Percentiles rank a stretch among this genome's conserved stretches.
Evolutionary conservation across 768 basidiomycete species (phyloP).

Genomic region (Hygrocybe punicea): DNA sequence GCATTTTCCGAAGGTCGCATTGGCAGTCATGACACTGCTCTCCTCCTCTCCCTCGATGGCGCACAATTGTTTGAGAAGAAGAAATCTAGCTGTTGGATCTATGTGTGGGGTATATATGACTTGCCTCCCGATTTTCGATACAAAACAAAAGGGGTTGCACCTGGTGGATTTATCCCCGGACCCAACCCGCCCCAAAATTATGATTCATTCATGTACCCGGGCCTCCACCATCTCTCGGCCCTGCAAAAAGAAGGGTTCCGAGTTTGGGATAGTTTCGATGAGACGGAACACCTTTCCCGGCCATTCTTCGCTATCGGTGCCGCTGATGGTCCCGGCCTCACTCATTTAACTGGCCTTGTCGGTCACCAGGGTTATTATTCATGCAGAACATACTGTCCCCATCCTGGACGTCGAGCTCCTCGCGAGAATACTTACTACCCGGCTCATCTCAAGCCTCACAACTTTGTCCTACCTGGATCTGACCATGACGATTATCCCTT

Average conservation of each 20-base stretch:
- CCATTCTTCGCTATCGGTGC: too few species aligned
- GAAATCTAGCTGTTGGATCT: conserved; percentile 41
- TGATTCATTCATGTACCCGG: conserved; percentile 34
- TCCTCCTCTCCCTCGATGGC: too few species aligned
- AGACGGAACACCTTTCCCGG: too few species aligned
- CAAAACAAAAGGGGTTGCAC: conserved; percentile 29
- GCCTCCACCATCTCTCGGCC: conserved; percentile 35
- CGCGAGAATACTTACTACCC: conserved; percentile 32
- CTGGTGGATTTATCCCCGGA: conserved; percentile 34
- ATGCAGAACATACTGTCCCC: conserved; percentile 24
- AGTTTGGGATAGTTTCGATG: too few species aligned
- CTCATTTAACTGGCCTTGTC: conserved; percentile 24
- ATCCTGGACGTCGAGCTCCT: conserved; percentile 31
- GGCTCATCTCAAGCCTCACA: conserved; percentile 24
- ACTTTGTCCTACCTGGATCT: conserved; percentile 22
- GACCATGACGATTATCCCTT: conserved; percentile 16
- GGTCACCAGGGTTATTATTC: conserved; percentile 15
- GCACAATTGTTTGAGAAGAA: conserved; percentile 34
- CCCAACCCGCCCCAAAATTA: conserved; percentile 33
- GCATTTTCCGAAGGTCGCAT: too few species aligned
- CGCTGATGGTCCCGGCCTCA: conserved; percentile 3
- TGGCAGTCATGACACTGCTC: too few species aligned
- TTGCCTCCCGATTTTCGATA: conserved; percentile 29
- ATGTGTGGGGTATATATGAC: conserved; percentile 33
- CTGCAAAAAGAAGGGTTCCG: conserved; percentile 7